Base-by-base conservation (phyloP, 1,284 basidiomycete genomes). In the Schizopora paradoxa region DNA sequence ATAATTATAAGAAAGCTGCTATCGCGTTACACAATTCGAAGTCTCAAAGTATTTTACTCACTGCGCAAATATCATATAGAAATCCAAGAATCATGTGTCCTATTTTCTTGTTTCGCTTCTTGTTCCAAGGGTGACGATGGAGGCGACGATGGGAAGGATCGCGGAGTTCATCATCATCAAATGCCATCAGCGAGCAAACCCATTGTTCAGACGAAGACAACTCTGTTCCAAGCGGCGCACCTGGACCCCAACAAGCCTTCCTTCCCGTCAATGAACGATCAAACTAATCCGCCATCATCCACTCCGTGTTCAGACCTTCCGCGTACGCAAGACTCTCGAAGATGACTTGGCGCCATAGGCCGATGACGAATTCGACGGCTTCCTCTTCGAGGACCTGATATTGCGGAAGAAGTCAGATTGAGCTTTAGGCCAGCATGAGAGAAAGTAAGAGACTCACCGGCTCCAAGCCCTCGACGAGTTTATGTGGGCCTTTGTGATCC, bases 311-410 rank as follows among this genome's bases (percentile, higher is more conserved):
- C 43, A 90, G 70, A 38, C 87, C 86, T 65, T 90, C 87, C 50
- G 80, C 82, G 60, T 90, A 90, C 28, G 86, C 82, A 80, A 88
- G 85, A 60, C 86, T 89, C 69, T 94, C 91, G 62, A 93, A 93
- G 42, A 89, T 85, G 53, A 93, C 77, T 66, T 91, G 87, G 44
- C 88, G 76, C 91, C 91, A 93, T 32, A 94, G 71, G 52, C 73
- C 74, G 52, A 82, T 64, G n/a, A 79, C 73, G 48, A 91, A 76
- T 49, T 87, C 80, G 26, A 70, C 66, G 1, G 91, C 89, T 62
- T 94, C 91, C 63, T 93, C 91, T 58, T 90, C 89, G 16, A 94
- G 70, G 4, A 93, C 88, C 91, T 93, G 53, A 6, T 10, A 34
- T 35, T 55, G 22, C 41, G 8, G 46, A 46, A 23, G 10, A 33